phyloP scores from a whole-genome alignment of 1,139 yeast genomes.

The Trichomonascaceae sp. region DNA sequence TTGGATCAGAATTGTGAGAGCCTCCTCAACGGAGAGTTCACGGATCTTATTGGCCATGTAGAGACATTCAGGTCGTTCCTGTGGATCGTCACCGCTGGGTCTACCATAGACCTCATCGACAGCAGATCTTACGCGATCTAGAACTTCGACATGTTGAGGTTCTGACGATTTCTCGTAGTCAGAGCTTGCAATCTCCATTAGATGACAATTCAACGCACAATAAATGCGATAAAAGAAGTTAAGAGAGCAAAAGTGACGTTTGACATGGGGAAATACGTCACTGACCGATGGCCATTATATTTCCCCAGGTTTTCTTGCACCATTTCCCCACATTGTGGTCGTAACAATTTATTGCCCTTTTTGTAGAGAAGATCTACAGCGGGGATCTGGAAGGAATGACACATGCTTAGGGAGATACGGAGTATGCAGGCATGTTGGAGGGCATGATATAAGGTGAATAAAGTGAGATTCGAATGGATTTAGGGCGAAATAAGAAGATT shows the following conservation, averaged over 20 bases:
- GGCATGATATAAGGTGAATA: not conserved
- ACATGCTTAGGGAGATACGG: not conserved
- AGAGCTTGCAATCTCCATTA: not conserved
- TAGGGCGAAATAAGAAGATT: no score
- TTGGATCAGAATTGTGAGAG: conserved; percentile 39
- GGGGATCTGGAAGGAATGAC: not conserved
- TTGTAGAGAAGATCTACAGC: not conserved
- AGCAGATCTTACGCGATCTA: not conserved
- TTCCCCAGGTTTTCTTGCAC: not conserved
- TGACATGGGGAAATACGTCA: not conserved
- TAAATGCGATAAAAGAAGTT: not conserved
- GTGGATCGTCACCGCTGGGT: not conserved
- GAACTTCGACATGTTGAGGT: not conserved
- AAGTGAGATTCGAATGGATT: not conserved
- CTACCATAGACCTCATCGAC: not conserved
- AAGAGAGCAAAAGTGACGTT: not conserved
- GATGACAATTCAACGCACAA: not conserved
- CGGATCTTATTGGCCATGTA: not conserved
- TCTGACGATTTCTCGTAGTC: not conserved
- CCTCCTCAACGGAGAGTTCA: conserved; percentile 27
- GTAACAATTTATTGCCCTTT: not conserved
- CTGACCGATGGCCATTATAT: not conserved
- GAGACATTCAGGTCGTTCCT: not conserved
- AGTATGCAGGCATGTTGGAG: not conserved
- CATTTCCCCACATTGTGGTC: not conserved